Evolutionary conservation across 257 asterid genomes (phyloP).

Genomic region (Ligustrum vulgare): DNA sequence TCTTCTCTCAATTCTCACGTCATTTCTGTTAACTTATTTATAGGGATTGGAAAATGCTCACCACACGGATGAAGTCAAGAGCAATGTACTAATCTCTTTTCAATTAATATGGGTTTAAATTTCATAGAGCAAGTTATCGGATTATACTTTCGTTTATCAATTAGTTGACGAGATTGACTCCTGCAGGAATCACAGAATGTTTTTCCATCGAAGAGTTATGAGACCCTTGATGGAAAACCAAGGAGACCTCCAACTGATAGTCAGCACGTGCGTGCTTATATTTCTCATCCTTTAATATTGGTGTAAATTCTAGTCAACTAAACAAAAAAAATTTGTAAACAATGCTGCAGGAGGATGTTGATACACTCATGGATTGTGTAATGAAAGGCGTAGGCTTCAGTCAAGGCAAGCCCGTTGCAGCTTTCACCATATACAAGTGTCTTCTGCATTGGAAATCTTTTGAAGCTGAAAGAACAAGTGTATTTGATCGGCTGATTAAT

Average conservation of each 20-base stretch:
- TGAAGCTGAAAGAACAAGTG: slow-evolving; percentile 98
- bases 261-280: slow-evolving; percentile 60
- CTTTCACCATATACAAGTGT: slow-evolving; percentile 94
- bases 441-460: slow-evolving; percentile 98
- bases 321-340: slow-evolving; percentile 15
- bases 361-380: slow-evolving; percentile 83
- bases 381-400: slow-evolving; percentile 92
- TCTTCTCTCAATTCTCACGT: slow-evolving; percentile 23
- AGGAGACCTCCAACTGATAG: slow-evolving; percentile 85
- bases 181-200: slow-evolving; percentile 59
- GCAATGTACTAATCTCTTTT: slow-evolving; percentile 48
- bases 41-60: slow-evolving; percentile 87
- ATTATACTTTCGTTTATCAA: slow-evolving; percentile 10
- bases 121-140: slow-evolving; percentile 19
- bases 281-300: neutral
- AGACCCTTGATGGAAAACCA: slow-evolving; percentile 80
- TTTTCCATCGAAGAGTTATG: slow-evolving; percentile 56
- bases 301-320: neutral
- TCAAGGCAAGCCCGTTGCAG: slow-evolving; percentile 98
- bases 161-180: slow-evolving; percentile 10
- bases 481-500: slow-evolving; percentile 95
- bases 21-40: slow-evolving; percentile 27
- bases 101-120: slow-evolving; percentile 1
- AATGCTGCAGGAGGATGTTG: slow-evolving; percentile 91
- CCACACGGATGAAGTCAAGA: slow-evolving; percentile 51